Conservation (phyloP, 257 asterid genomes). For the Gardenia jasminoides region DNA sequence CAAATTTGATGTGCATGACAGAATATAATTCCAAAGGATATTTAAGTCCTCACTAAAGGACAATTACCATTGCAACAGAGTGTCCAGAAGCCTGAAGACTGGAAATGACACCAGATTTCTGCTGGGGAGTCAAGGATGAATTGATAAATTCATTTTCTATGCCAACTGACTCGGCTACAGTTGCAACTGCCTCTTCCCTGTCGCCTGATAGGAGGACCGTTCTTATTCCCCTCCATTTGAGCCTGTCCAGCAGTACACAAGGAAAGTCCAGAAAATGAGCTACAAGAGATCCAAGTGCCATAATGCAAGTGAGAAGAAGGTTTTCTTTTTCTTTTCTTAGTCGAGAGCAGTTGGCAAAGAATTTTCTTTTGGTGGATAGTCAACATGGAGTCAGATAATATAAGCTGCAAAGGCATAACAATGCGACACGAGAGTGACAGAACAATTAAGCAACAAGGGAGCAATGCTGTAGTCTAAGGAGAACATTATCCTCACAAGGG, state of each 20-base stretch:
- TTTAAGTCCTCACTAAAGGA: background rate
- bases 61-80: constrained; percentile 82
- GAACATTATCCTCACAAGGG: background rate
- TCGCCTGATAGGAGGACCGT: constrained; percentile 89
- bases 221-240: constrained; percentile 73
- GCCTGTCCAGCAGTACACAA: constrained; percentile 47
- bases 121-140: constrained; percentile 80
- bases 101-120: constrained; percentile 71
- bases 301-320: background rate
- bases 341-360: background rate
- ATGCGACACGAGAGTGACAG: background rate
- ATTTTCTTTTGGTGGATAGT: background rate
- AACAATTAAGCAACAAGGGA: background rate
- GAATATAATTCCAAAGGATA: background rate
- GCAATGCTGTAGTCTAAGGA: background rate
- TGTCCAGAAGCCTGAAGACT: constrained; percentile 82
- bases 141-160: constrained; percentile 62
- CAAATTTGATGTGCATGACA: background rate
- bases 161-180: constrained; percentile 75
- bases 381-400: background rate
- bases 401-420: background rate
- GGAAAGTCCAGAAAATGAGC: constrained; percentile 11
- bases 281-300: constrained; percentile 1
- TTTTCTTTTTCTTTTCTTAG: background rate
- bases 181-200: constrained; percentile 99